Evolutionary conservation across 2,329 filamentous ascomycete species (phyloP), one percentile per base, ranked within the genome.

Genomic region (Claviceps lovelessii): DNA sequence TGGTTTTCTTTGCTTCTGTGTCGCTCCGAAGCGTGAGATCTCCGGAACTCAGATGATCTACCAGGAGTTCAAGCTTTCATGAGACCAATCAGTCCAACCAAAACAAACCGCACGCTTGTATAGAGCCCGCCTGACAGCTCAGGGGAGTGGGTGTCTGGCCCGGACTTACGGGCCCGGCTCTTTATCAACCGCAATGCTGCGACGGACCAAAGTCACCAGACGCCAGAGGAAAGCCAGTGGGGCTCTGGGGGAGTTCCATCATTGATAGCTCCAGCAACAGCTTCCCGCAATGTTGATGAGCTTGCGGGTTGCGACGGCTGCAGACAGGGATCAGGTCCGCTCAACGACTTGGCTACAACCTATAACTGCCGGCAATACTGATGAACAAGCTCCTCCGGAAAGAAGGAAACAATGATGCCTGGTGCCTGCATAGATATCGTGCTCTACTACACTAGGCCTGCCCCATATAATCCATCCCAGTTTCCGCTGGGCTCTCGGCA

Each of bases 301-400:
- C 33, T 6, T 19, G 48, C 39, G 17, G 46, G 23, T 54, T 57
- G 55, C 55, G 55, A 57, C 55, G 55, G 55, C 55, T 53, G 55
- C 55, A 57, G 55, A 33, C 51, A 49, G 9, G 45, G 45, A n/a
- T 47, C 23, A 47, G 23, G 11, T 47, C 45, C 28, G 28, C 28
- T 46, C 19, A 8, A 8, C 44, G 10, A 29, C 28, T 15, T 46
- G 37, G 37, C 37, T 15, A 41, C 17, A 8, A 41, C 44, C 10
- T 47, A 47, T 47, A 31, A 47, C 45, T 29, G 45, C 45, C 13
- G 44, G 23, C 28, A 29, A 46, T 28, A 13, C 44, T 28, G 44
- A 17, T 46, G 23, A 23, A 46, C 23, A 28, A 29, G 28, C 48
- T 23, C 33, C 19, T 9, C 13, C 23, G 31, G 33, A 49, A 49